Base-by-base conservation (phyloP, 2,329 filamentous ascomycete genomes). In the Aplosporella prunicola region DNA sequence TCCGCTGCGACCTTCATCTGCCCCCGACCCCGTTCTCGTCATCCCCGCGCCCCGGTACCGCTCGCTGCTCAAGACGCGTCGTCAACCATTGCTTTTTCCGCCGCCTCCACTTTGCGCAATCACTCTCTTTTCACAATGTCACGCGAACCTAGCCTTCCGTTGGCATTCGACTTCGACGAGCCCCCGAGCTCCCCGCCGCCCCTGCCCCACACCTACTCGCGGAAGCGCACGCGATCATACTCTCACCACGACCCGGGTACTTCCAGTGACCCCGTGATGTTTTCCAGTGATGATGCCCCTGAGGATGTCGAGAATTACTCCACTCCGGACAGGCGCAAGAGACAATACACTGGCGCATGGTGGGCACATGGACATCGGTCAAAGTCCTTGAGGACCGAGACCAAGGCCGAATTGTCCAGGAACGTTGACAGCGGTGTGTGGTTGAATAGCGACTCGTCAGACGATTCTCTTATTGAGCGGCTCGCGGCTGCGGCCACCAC, bases 381-480 rank as follows among this genome's bases (percentile, higher is more conserved):
- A 16, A 30, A 23, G 18, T 36, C 34, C 34, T 24, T 16, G 9
- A 64, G 61, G 48, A 54, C 47, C 20, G 18, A 32, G 23, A 9
- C 26, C 23, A 77, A 71, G 53, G 66, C 75, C 25, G 64, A 64
- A 10, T 63, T 82, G 36, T 62, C 67, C 47, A 67, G 76, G 35
- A 74, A 80, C 46, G 61, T 72, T 40, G 81, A 85, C 56, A 83
- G 79, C 54, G 78, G 77, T 34, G 71, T 86, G 3, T 85, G 71
- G 59, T 69, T 85, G 62, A 75, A 70, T 4, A 80, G 75, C 43
- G 79, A 82, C 45, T 60, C 56, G 18, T 63, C 60, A 23, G 64
- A 69, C 20, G 60, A 64, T 9, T 69, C 74, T 35, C 58, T 61
- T 11, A 64, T 67, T 16, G 63, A 66, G 18, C 37, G 53, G 16